phyloP scores from a whole-genome alignment of 2,329 filamentous ascomycete genomes.

The Xylariaceae sp. region DNA sequence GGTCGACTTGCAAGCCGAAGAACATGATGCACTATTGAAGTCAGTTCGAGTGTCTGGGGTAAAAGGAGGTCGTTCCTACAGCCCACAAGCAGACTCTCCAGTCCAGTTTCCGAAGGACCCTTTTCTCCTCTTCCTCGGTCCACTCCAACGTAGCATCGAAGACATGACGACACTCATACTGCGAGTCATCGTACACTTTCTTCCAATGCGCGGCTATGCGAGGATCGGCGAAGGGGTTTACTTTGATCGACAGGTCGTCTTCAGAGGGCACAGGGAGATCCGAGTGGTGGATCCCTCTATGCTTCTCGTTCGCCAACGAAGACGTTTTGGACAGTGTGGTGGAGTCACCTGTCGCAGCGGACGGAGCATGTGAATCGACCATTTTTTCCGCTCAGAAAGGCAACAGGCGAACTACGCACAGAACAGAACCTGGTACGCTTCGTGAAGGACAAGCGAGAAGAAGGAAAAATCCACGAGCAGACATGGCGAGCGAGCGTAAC shows the following conservation, averaged over 20 bases:
- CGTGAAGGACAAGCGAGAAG: too few relatives aligned
- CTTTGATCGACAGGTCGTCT: slow-evolving; percentile 9
- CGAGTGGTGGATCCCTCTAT: slow-evolving; percentile 1
- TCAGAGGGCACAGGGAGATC: slow-evolving; percentile 7
- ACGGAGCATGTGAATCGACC: slow-evolving; percentile 9
- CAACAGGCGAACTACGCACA: too few relatives aligned
- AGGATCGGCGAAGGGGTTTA: slow-evolving; percentile 20
- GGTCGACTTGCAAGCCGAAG: slow-evolving; percentile 56
- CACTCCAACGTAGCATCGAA: slow-evolving; percentile 51
- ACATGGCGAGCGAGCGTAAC: too few relatives aligned
- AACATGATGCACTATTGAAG: slow-evolving; percentile 48
- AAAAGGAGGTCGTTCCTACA: slow-evolving; percentile 19
- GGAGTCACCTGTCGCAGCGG: slow-evolving; percentile 7
- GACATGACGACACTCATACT: slow-evolving; percentile 50
- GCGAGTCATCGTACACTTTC: slow-evolving; percentile 32
- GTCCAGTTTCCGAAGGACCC: slow-evolving; percentile 44
- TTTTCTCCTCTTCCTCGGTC: slow-evolving; percentile 49
- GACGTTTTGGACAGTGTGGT: slow-evolving; percentile 4
- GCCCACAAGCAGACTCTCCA: slow-evolving; percentile 39
- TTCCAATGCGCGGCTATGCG: slow-evolving; percentile 31
- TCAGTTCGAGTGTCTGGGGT: background rate
- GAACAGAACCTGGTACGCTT: too few relatives aligned
- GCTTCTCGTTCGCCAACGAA: slow-evolving; percentile 12
- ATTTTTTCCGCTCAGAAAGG: slow-evolving; percentile 6
- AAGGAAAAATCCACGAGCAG: too few relatives aligned